phyloP scores from a whole-genome alignment of 148 eudicot genomes.

The Drosera capensis region DNA sequence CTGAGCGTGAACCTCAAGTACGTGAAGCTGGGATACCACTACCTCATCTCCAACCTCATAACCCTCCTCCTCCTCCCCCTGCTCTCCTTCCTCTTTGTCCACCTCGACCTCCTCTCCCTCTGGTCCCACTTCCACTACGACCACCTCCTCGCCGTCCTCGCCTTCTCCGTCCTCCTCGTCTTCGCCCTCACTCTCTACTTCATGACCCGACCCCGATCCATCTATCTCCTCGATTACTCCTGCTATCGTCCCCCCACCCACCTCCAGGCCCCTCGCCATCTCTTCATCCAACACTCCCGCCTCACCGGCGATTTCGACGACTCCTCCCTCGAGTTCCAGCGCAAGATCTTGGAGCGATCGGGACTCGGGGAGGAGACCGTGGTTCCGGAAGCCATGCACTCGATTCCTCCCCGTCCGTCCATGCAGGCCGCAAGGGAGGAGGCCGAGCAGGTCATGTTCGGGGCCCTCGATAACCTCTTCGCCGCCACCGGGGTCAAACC shows the following conservation, averaged over 20 bases:
- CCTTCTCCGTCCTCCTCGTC: conserved; percentile 14
- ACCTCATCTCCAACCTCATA: conserved; percentile 28
- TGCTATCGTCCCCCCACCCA: conserved; percentile 29
- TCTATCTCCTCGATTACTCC: conserved; percentile 44
- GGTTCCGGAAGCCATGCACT: conserved; percentile 33
- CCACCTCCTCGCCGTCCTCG: conserved; percentile 12
- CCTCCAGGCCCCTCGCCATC: conserved; percentile 12
- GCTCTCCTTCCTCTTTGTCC: conserved; percentile 14
- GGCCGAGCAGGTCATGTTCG: conserved; percentile 42
- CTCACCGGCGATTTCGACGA: conserved; percentile 36
- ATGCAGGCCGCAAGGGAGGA: conserved; percentile 48
- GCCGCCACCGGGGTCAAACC: conserved; percentile 21
- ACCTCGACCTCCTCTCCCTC: conserved; percentile 31
- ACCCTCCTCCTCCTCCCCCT: conserved; percentile 35
- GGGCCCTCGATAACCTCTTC: conserved; percentile 32
- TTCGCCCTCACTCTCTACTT: conserved; percentile 30
- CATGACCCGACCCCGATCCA: conserved; percentile 33
- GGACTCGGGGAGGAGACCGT: conserved; percentile 51
- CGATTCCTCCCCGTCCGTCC: conserved; percentile 34
- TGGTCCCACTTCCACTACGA: conserved; percentile 33
- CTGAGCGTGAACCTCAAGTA: conserved; percentile 36
- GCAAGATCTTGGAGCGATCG: conserved; percentile 40
- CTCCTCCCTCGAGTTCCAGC: conserved; percentile 37
- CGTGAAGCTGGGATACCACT: conserved; percentile 48
- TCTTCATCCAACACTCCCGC: conserved; percentile 24